phyloP scores from a whole-genome alignment of 495 filamentous ascomycete genomes.

The Patellaria atrata region DNA sequence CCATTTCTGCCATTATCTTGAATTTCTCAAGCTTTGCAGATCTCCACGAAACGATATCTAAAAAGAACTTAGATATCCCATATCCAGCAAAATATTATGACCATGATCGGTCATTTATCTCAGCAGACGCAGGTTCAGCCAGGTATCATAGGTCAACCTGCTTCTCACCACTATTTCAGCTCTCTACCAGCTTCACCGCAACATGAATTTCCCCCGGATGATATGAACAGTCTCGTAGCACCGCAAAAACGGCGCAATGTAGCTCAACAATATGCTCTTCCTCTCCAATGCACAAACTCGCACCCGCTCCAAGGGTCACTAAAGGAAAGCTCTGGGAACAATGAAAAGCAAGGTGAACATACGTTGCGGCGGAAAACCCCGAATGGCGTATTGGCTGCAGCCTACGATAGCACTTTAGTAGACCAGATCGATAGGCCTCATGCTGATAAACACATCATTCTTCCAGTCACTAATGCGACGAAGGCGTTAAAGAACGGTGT shows the following conservation, averaged over 20 bases:
- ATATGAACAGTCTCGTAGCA: conserved; percentile 10
- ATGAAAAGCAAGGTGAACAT: conserved; percentile 40
- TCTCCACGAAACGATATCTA: too few relatives aligned
- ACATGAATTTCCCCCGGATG: conserved; percentile 1
- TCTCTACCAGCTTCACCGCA: conserved; percentile 10
- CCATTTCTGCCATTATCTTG: too few relatives aligned
- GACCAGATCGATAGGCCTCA: conserved; percentile 66
- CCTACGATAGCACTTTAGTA: conserved; percentile 76
- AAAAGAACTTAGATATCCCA: too few relatives aligned
- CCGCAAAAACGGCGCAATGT: conserved; percentile 12
- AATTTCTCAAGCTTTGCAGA: too few relatives aligned
- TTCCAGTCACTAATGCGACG: conserved; percentile 39
- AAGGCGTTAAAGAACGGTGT: too few relatives aligned
- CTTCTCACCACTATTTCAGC: conserved; percentile 5
- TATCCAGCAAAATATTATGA: conserved; percentile 13
- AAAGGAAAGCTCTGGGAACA: conserved; percentile 15
- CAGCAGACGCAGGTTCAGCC: conserved; percentile 12
- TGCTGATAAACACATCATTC: conserved; percentile 76
- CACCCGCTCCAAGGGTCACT: conserved; percentile 7
- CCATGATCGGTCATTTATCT: conserved; percentile 19
- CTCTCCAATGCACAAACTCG: conserved; percentile 21
- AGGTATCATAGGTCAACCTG: conserved; percentile 5
- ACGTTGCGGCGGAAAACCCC: conserved; percentile 86
- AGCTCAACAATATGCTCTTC: conserved; percentile 29
- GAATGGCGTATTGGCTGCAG: conserved; percentile 80